Base-by-base conservation (phyloP, 2,329 filamentous ascomycete genomes). In the Furcasterigmium sp. region DNA sequence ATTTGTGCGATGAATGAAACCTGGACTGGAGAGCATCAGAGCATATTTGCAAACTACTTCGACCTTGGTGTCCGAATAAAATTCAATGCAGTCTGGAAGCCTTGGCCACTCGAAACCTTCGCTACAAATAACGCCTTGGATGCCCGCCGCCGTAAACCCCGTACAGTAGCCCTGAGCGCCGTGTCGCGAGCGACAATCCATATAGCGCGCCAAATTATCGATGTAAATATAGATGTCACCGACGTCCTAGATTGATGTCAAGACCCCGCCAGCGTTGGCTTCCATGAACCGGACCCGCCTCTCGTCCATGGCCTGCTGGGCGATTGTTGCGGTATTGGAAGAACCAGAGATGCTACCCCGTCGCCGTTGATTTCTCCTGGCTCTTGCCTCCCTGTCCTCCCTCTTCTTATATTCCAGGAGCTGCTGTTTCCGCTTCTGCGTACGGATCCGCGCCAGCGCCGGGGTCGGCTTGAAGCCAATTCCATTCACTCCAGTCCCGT, bases 401-500 rank as follows among this genome's bases (percentile, higher is more conserved):
- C 80, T 69, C 52, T 73, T 78, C 50, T 67, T 72, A 56, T 84
- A 85, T 37, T 81, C 80, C 9, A 72, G 73, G 53, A 85, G 70
- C 58, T 84, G 81, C 57, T 79, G 73, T 44, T 69, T 70, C 32
- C 80, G 68, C 55, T 75, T 79, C 59, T 76, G 68, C 2, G 72
- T 65, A 15, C 80, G 70, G 5, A 74, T 72, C 44, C 78, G 72
- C 7, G 79, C 80, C 36, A 82, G 67, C 17, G 78, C 78, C 6
- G 80, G 69, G 0, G 79, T 83, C 3, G 81, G 80, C 52, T 73
- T 78, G 62, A 84, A 85, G 1, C 81, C 81, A 46, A 85, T 78
- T 5, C 81, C 81, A 56, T 85, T 84, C 54, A 85, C 78, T 18
- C 81, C 81, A 4, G 75, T 77, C 40, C 81, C 81, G 54, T 85